Evolutionary conservation across 2,329 filamentous ascomycete species (phyloP).

Genomic region (Colletotrichum scovillei): DNA sequence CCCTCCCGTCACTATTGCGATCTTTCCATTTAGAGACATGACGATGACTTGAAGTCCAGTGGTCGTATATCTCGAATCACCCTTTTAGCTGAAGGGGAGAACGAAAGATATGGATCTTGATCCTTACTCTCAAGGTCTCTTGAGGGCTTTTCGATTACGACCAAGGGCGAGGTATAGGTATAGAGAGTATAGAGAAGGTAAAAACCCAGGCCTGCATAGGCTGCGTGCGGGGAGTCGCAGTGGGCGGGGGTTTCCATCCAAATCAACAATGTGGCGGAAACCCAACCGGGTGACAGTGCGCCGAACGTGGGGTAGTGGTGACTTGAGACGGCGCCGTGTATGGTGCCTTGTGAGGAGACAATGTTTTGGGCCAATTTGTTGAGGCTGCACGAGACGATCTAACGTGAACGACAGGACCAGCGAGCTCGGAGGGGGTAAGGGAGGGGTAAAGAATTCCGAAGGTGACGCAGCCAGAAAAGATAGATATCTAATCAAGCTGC

Average conservation of each 20-base stretch:
- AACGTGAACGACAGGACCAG: not conserved
- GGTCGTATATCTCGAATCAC: not conserved
- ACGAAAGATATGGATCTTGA: not conserved
- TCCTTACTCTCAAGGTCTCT: not conserved
- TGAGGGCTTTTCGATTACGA: not conserved
- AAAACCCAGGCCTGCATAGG: too few relatives aligned
- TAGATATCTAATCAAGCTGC: too few relatives aligned
- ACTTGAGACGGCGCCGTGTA: not conserved
- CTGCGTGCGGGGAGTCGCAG: not conserved
- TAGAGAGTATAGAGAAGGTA: too few relatives aligned
- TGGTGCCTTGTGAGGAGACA: not conserved
- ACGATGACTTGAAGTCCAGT: not conserved
- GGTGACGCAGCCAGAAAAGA: not conserved
- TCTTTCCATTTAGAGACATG: slow-evolving; percentile 10
- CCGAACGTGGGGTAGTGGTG: slow-evolving; percentile 11
- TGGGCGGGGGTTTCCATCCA: not conserved
- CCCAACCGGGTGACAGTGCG: not conserved
- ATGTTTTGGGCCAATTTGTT: not conserved
- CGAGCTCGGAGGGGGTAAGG: not conserved
- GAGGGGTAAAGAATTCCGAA: slow-evolving; percentile 21
- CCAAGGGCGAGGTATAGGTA: too few relatives aligned
- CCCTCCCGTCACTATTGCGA: slow-evolving; percentile 25
- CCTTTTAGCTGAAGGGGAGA: not conserved
- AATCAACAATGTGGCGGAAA: not conserved
- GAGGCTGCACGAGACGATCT: not conserved